Conservation (phyloP, 2,329 filamentous ascomycete genomes). For the Pseudocercospora crystallina region DNA sequence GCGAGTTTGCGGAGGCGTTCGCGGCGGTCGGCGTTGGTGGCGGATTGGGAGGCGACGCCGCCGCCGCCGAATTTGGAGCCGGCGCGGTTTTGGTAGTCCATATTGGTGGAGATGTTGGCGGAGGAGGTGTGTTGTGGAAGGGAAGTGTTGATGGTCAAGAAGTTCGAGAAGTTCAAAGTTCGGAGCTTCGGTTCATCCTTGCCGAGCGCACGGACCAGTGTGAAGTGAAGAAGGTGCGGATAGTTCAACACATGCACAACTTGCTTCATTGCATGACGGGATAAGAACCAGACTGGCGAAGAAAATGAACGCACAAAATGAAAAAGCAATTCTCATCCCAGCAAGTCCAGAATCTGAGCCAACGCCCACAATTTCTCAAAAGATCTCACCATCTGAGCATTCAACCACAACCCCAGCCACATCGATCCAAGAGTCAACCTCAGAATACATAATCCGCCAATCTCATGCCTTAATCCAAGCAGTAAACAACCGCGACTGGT, state of each 20-base stretch:
- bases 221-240: too few species aligned
- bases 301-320: too few species aligned
- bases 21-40: constrained; percentile 93
- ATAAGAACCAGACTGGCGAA: too few species aligned
- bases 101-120: constrained; percentile 13
- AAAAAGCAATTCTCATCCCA: constrained; percentile 8
- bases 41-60: constrained; percentile 88
- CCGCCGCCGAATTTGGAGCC: constrained; percentile 98
- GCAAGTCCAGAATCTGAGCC: not conserved
- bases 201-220: too few species aligned
- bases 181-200: too few species aligned
- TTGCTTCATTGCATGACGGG: too few species aligned
- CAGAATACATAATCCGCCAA: constrained; percentile 7
- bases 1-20: constrained; percentile 97
- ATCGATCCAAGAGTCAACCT: not conserved
- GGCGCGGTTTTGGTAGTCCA: constrained; percentile 72
- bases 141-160: too few species aligned
- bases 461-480: constrained; percentile 12
- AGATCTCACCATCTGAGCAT: too few species aligned
- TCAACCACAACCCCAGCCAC: constrained; percentile 5
- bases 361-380: too few species aligned
- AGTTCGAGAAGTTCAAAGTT: too few species aligned
- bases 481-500: constrained; percentile 14
- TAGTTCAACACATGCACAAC: too few species aligned
- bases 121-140: not conserved